Evolutionary conservation across 2,329 filamentous ascomycete species (phyloP).

Genomic region (Calonectria hongkongensis): DNA sequence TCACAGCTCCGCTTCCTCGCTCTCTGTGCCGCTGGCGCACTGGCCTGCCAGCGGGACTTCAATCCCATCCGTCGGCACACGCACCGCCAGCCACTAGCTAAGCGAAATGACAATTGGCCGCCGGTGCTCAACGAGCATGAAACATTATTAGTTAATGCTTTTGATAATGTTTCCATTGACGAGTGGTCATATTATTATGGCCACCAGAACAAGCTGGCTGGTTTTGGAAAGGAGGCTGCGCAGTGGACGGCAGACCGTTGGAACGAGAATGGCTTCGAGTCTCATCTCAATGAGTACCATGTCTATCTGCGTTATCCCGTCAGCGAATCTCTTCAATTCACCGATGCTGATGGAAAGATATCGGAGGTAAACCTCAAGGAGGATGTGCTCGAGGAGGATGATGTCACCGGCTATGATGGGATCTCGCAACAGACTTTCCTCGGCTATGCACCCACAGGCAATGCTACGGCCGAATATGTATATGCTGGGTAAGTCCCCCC

Average conservation of each 20-base stretch:
- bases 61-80: conserved; percentile 54
- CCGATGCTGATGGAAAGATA: conserved; percentile 65
- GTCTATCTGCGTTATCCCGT: conserved; percentile 78
- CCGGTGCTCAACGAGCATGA: conserved; percentile 59
- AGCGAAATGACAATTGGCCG: conserved; percentile 60
- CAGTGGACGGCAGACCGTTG: conserved; percentile 63
- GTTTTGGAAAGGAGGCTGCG: conserved; percentile 60
- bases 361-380: conserved; percentile 83
- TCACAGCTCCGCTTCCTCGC: conserved; percentile 44
- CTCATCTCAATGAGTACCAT: conserved; percentile 69
- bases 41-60: conserved; percentile 58
- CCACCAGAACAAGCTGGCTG: conserved; percentile 62
- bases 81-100: conserved; percentile 57
- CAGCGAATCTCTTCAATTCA: conserved; percentile 69
- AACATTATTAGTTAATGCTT: conserved; percentile 59
- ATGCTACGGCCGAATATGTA: conserved; percentile 84
- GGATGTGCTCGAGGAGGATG: conserved; percentile 82
- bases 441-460: conserved; percentile 87
- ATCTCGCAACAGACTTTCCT: conserved; percentile 84
- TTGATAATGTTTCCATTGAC: conserved; percentile 62
- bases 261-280: conserved; percentile 59
- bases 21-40: conserved; percentile 49
- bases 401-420: conserved; percentile 80
- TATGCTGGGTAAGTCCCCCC: conserved; percentile 77
- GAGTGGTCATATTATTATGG: conserved; percentile 64